Base-by-base conservation (phyloP, 768 basidiomycete genomes). In the Cystobasidium onofrii region DNA sequence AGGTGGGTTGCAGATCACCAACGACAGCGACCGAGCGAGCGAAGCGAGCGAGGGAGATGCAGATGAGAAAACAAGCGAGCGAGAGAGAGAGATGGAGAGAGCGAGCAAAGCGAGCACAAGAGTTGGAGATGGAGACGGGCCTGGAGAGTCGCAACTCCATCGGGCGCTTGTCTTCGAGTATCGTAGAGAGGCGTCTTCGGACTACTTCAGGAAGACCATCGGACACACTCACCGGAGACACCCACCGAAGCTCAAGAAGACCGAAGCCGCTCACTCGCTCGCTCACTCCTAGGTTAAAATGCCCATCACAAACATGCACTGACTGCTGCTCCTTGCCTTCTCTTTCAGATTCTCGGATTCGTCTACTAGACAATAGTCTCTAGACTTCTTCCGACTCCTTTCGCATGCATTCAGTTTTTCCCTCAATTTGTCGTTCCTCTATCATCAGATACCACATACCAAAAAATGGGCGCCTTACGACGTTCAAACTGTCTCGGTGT, bases 1-100 rank as follows among this genome's bases (percentile, higher is more conserved):
- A 96, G 84, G 86, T 96, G 83, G 84, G 17, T 82, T 83, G 0
- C 4, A 17, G 18, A 43, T 43, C 41, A 9, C 41, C n/a, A n/a
- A n/a, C n/a, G n/a, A n/a, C n/a, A n/a, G n/a, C n/a, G n/a, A n/a
- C n/a, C n/a, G n/a, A 6, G 39, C 39, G 39, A 50, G 46, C 46
- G n/a, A 50, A 50, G 15, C 46, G 46, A 50, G 46, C 46, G 41
- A 43, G 41, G n/a, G n/a, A n/a, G n/a, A n/a, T n/a, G n/a, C n/a
- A n/a, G n/a, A n/a, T n/a, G 7, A 43, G 41, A 43, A 18, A 43
- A 9, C 41, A 43, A 18, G 9, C 41, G 46, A 50, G 46, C 46
- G 46, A 39, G 39, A 15, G n/a, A n/a, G n/a, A n/a, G n/a, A n/a
- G n/a, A n/a, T n/a, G n/a, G n/a, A n/a, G n/a, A n/a, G n/a, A n/a